A percentile compares a stretch with the other conserved stretches of the same genome.
Conservation (phyloP, 495 filamentous ascomycete species). For the Clohesyomyces aquaticus region DNA sequence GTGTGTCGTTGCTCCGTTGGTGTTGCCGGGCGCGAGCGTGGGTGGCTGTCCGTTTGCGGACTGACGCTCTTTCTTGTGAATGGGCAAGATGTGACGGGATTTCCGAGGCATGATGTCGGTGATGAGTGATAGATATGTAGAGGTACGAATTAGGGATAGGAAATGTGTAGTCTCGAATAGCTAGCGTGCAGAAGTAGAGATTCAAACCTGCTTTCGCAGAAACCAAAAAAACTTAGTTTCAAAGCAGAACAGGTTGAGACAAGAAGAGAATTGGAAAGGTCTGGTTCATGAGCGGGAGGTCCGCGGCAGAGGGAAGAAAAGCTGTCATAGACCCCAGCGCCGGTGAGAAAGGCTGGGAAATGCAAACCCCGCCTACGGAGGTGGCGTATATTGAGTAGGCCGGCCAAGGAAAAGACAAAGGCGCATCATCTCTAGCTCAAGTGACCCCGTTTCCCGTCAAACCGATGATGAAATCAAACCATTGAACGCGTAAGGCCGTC, state of each 20-base stretch:
- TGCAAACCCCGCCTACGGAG: neutral
- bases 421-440: neutral
- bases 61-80: conserved; percentile 17
- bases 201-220: neutral
- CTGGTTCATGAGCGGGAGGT: neutral
- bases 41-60: neutral
- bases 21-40: neutral
- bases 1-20: conserved; percentile 3
- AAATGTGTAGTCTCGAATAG: neutral
- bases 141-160: neutral
- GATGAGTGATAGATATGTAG: neutral
- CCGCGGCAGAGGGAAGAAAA: neutral
- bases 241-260: neutral
- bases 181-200: neutral
- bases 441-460: neutral
- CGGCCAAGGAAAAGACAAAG: neutral
- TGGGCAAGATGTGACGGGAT: conserved; percentile 7
- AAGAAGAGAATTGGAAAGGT: neutral
- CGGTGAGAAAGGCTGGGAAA: neutral
- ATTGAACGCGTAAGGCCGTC: neutral
- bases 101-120: conserved; percentile 1
- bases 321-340: neutral
- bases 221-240: neutral
- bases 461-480: neutral
- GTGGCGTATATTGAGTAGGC: neutral